A percentile compares a stretch with the other conserved stretches of the same genome.
These are phyloP conservation scores for Penicillium sp. DNA, from an alignment of 2,329 filamentous ascomycete species.

Conservation along the genomic window DNA sequence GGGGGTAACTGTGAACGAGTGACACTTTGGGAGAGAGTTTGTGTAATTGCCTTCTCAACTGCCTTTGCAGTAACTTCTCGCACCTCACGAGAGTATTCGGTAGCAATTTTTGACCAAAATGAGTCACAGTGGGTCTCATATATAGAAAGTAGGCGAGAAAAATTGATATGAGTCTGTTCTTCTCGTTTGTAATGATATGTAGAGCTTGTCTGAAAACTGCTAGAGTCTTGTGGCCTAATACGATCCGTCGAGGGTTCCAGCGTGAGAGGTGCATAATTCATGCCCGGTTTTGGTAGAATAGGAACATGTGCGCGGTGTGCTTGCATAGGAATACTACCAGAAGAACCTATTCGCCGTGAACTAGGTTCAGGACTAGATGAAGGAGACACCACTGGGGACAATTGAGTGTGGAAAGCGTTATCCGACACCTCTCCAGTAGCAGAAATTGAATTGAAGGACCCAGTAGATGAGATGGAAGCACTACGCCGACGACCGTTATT, in stretches of 20 bases:
- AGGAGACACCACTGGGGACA: constrained; percentile 47
- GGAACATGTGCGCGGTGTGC: constrained; percentile 26
- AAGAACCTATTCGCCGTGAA: constrained; percentile 5
- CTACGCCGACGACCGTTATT: constrained; percentile 76
- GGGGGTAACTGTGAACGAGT: constrained; percentile 18
- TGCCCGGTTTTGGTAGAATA: constrained; percentile 28
- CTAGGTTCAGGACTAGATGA: constrained; percentile 22
- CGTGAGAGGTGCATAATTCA: constrained; percentile 34
- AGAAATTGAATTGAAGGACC: constrained; percentile 39
- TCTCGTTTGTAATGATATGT: constrained; percentile 25
- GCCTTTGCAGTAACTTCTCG: constrained; percentile 16
- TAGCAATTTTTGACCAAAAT: constrained; percentile 70
- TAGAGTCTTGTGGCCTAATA: neutral
- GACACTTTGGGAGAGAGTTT: constrained; percentile 6
- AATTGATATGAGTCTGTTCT: constrained; percentile 47
- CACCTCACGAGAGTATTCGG: constrained; percentile 54
- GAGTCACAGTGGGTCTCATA: constrained; percentile 66
- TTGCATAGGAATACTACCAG: constrained; percentile 12
- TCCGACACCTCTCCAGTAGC: constrained; percentile 24
- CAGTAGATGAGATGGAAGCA: constrained; percentile 63
- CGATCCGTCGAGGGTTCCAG: constrained; percentile 23
- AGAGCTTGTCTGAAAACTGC: neutral
- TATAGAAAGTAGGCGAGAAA: constrained; percentile 63
- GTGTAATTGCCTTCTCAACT: constrained; percentile 22
- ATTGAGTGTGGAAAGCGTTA: constrained; percentile 33